These are phyloP conservation scores for Candida awuae DNA, from an alignment of 805 yeast species.

Conservation along the genomic window DNA sequence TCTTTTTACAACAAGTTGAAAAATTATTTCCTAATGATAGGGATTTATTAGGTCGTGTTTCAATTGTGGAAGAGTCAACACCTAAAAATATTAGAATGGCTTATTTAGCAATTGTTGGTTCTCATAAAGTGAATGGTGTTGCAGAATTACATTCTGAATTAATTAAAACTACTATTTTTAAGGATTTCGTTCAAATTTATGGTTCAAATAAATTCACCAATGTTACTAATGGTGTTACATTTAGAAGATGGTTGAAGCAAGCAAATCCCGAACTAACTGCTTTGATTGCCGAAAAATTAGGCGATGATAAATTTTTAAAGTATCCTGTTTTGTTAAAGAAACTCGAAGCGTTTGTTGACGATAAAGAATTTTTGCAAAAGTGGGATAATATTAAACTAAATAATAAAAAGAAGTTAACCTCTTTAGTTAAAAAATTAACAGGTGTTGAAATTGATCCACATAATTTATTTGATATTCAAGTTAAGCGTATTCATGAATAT, in stretches of 20 bases:
- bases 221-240: constrained; percentile 92
- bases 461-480: constrained; percentile 84
- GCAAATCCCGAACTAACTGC: constrained; percentile 77
- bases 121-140: constrained; percentile 91
- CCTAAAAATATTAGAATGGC: constrained; percentile 92
- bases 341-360: constrained; percentile 60
- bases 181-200: constrained; percentile 77
- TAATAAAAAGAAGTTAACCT: constrained; percentile 63
- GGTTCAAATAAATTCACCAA: constrained; percentile 82
- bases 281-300: constrained; percentile 65
- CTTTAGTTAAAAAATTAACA: constrained; percentile 54
- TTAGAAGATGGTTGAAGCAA: constrained; percentile 92
- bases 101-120: constrained; percentile 79
- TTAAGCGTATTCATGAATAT: constrained; percentile 91
- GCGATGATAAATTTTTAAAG: constrained; percentile 61
- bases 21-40: constrained; percentile 67
- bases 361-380: constrained; percentile 51
- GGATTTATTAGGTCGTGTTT: constrained; percentile 59
- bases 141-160: constrained; percentile 92
- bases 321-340: constrained; percentile 60
- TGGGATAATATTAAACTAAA: constrained; percentile 68
- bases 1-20: constrained; percentile 70
- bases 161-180: constrained; percentile 80
- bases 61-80: constrained; percentile 73
- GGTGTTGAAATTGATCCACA: constrained; percentile 59